phyloP scores from a whole-genome alignment of 2,329 filamentous ascomycete genomes.

The Diatrype stigma region DNA sequence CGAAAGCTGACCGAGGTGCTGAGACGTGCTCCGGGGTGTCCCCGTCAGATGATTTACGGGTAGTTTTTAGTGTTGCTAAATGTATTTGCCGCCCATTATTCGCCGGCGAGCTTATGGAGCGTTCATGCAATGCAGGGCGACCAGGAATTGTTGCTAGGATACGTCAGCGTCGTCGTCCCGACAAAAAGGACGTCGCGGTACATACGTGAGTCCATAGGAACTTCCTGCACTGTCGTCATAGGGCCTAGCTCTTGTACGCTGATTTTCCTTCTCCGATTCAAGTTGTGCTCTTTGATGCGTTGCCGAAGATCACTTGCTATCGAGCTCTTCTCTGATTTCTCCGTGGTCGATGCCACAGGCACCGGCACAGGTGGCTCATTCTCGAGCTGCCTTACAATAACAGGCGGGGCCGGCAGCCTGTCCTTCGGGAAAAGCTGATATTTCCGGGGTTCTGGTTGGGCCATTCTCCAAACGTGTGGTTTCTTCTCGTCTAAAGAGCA shows the following conservation, averaged over 20 bases:
- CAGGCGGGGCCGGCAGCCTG: slow-evolving; percentile 37
- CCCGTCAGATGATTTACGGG: slow-evolving; percentile 17
- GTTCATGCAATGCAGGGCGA: slow-evolving; percentile 59
- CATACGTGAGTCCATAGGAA: slow-evolving; percentile 68
- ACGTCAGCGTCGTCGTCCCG: slow-evolving; percentile 17
- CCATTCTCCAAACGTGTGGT: slow-evolving; percentile 55
- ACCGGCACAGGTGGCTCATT: slow-evolving; percentile 43
- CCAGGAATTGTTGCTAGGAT: slow-evolving; percentile 61
- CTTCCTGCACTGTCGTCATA: slow-evolving; percentile 66
- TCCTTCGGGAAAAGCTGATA: slow-evolving; percentile 59
- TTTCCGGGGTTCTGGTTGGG: slow-evolving; percentile 50
- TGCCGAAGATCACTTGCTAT: slow-evolving; percentile 41
- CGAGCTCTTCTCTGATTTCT: slow-evolving; percentile 37
- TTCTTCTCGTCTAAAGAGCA: slow-evolving; percentile 40
- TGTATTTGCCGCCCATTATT: slow-evolving; percentile 44
- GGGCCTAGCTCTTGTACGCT: slow-evolving; percentile 62
- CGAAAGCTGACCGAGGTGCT: background rate
- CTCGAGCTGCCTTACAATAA: slow-evolving; percentile 42
- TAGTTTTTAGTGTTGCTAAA: slow-evolving; percentile 25
- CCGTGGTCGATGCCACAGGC: slow-evolving; percentile 35
- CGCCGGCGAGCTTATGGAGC: slow-evolving; percentile 59
- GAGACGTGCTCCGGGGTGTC: slow-evolving; percentile 28
- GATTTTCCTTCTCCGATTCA: slow-evolving; percentile 56
- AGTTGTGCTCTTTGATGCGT: slow-evolving; percentile 54
- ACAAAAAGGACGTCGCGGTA: slow-evolving; percentile 10